Evolutionary conservation across 179 eudicot species (phyloP).

Genomic region (Corrigiola litoralis): DNA sequence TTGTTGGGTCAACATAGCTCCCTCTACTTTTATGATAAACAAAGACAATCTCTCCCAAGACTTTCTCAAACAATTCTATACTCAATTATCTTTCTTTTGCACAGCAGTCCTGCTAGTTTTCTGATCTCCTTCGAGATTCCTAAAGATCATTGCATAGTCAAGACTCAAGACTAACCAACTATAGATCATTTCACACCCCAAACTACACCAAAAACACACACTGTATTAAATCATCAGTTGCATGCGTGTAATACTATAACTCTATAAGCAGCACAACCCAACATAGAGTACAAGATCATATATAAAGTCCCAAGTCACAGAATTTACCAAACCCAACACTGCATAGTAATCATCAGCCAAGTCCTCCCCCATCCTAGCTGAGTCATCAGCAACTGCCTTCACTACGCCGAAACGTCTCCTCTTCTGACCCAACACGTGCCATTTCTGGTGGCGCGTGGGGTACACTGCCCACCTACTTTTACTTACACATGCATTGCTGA

Average conservation of each 20-base stretch:
- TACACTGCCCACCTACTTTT: conserved; percentile 32
- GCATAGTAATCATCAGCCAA: conserved; percentile 85
- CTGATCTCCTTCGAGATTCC: no score
- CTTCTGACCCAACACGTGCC: conserved; percentile 21
- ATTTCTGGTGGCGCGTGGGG: conserved; percentile 34
- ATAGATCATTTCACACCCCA: background rate
- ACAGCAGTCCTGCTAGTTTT: no score
- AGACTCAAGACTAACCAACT: no score
- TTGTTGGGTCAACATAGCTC: no score
- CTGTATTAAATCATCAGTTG: background rate
- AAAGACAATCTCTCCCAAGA: no score
- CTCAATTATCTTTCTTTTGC: no score
- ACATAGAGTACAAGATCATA: background rate
- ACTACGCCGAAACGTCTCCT: conserved; percentile 31
- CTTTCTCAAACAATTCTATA: no score
- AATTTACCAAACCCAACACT: conserved; percentile 77
- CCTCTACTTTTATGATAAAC: no score
- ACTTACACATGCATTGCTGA: conserved; percentile 10
- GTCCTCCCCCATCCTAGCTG: conserved; percentile 28
- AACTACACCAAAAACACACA: background rate
- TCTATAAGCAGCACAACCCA: no score
- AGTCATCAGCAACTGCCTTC: conserved; percentile 43
- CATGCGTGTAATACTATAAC: no score
- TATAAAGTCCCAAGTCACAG: background rate
- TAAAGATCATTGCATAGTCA: no score